A percentile compares a stretch with the other conserved stretches of the same genome.
These are phyloP conservation scores for Alternaria sp. DNA, from an alignment of 2,329 filamentous ascomycete genomes.

Conservation along the genomic window DNA sequence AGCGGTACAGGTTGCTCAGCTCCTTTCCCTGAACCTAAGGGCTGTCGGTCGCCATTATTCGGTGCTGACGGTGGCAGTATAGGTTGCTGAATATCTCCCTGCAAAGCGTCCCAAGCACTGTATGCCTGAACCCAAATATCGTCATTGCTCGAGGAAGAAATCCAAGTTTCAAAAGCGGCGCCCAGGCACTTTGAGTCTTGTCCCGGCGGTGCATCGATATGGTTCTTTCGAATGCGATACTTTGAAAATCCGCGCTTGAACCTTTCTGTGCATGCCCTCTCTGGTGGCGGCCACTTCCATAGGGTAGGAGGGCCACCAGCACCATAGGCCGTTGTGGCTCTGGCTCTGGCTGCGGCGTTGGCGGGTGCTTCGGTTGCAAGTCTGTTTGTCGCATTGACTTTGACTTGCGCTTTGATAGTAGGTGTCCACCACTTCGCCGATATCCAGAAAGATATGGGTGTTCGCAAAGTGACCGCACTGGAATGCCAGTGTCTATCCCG, in stretches of 20 bases:
- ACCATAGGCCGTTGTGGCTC: background rate
- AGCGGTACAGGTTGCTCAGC: background rate
- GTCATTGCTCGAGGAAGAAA: background rate
- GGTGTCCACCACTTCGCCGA: background rate
- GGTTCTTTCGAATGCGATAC: background rate
- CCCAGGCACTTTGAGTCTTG: background rate
- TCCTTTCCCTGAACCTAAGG: background rate
- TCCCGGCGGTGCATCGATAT: background rate
- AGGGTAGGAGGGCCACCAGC: background rate
- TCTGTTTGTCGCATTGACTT: background rate
- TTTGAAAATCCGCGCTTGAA: background rate
- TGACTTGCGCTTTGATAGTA: background rate
- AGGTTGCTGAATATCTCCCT: background rate
- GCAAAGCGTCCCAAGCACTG: background rate
- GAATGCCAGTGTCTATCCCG: conserved; percentile 2
- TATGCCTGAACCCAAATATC: background rate
- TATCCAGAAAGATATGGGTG: background rate
- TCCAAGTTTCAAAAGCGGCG: background rate
- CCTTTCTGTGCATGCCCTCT: background rate
- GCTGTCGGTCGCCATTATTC: background rate
- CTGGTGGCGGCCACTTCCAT: background rate
- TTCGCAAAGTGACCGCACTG: background rate
- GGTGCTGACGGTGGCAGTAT: background rate
- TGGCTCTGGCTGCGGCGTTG: background rate
- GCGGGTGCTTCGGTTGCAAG: background rate